Conservation (phyloP, 768 basidiomycete species). For the Psilocybe cubensis region DNA sequence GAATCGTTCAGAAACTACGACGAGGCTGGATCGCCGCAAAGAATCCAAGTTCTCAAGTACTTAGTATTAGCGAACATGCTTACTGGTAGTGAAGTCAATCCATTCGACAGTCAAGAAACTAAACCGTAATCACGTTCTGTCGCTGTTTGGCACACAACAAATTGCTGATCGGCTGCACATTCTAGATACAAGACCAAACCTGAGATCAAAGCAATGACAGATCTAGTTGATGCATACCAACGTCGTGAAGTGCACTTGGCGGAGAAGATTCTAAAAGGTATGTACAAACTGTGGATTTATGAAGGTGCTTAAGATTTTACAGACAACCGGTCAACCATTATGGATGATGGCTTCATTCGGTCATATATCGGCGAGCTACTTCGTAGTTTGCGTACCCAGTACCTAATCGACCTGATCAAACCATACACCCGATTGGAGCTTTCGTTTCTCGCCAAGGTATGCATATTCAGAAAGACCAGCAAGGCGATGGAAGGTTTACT, state of each 20-base stretch:
- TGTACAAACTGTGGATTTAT: too few species aligned
- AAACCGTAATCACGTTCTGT: constrained; percentile 75
- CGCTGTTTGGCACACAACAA: background rate
- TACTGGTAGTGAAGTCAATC: constrained; percentile 97
- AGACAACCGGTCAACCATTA: constrained; percentile 96
- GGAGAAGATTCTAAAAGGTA: constrained; percentile 92
- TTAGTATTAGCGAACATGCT: constrained; percentile 98
- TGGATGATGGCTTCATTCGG: constrained; percentile 94
- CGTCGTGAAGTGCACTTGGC: constrained; percentile 96
- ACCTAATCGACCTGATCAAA: constrained; percentile 97
- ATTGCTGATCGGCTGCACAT: background rate
- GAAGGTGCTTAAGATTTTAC: too few species aligned
- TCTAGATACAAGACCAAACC: constrained; percentile 91
- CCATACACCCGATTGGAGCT: constrained; percentile 96
- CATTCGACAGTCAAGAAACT: constrained; percentile 99
- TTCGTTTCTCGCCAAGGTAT: constrained; percentile 88
- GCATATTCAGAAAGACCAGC: constrained; percentile 8
- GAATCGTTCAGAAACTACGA: constrained; percentile 99
- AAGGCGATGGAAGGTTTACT: background rate
- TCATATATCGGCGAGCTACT: constrained; percentile 97
- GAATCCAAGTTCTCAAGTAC: constrained; percentile 98
- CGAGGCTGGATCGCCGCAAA: constrained; percentile 94
- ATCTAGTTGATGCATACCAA: constrained; percentile 95
- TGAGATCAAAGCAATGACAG: constrained; percentile 98
- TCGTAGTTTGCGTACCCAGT: constrained; percentile 92